These are phyloP conservation scores for Suhomyces bokatorum DNA, from an alignment of 1,139 yeast species.

Conservation along the genomic window DNA sequence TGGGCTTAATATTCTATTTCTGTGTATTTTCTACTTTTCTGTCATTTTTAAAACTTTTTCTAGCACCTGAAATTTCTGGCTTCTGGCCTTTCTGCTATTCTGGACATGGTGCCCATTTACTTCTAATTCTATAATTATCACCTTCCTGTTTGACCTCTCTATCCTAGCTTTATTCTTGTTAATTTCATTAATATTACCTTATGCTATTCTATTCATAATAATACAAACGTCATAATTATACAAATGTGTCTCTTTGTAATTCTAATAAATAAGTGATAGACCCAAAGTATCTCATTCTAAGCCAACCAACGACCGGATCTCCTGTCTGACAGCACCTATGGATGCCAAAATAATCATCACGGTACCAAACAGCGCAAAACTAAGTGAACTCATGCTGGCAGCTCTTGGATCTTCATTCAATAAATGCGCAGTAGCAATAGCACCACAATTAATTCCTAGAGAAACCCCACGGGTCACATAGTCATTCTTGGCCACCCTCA, in stretches of 20 bases:
- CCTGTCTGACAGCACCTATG: constrained; percentile 37
- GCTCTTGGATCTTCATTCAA: constrained; percentile 73
- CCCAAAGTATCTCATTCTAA: constrained; percentile 9
- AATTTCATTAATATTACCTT: too few relatives aligned
- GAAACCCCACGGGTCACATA: constrained; percentile 76
- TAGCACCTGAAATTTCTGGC: too few relatives aligned
- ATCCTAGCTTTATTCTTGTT: too few relatives aligned
- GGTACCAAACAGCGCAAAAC: constrained; percentile 73
- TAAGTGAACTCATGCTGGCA: constrained; percentile 72
- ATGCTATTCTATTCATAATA: too few relatives aligned
- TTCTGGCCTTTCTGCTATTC: too few relatives aligned
- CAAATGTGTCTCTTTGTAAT: too few relatives aligned
- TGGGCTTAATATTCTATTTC: too few relatives aligned
- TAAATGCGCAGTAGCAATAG: constrained; percentile 78
- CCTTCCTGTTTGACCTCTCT: too few relatives aligned
- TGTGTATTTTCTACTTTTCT: too few relatives aligned
- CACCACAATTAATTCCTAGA: constrained; percentile 76
- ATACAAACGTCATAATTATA: not conserved
- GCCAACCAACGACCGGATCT: constrained; percentile 29
- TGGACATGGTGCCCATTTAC: too few relatives aligned
- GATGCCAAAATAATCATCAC: constrained; percentile 70
- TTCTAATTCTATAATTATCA: too few relatives aligned
- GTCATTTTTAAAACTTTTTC: too few relatives aligned
- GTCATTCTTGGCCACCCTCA: constrained; percentile 61
- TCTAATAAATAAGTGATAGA: not conserved